Evolutionary conservation across 1,139 yeast genomes (phyloP).

Genomic region (Saccharomycopsis phalli): DNA sequence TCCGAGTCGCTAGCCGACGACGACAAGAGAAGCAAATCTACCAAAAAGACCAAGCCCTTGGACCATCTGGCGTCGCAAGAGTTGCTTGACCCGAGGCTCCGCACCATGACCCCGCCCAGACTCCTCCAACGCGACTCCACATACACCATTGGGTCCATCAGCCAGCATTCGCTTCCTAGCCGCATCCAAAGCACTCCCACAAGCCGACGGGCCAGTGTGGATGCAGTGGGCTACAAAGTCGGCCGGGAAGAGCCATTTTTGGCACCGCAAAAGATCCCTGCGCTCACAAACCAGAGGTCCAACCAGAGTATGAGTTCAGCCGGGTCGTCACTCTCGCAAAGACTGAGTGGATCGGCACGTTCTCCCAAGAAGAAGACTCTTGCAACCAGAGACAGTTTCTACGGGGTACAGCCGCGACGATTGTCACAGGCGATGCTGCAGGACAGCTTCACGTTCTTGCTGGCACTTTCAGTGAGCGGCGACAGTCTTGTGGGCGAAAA

Average conservation of each 20-base stretch:
- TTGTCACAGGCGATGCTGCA: too few relatives aligned
- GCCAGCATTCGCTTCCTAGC: neutral
- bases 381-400: too few relatives aligned
- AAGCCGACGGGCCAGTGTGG: constrained; percentile 3
- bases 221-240: too few relatives aligned
- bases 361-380: too few relatives aligned
- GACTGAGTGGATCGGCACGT: too few relatives aligned
- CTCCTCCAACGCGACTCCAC: neutral
- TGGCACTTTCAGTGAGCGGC: too few relatives aligned
- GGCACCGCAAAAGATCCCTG: neutral
- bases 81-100: neutral
- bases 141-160: too few relatives aligned
- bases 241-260: too few relatives aligned
- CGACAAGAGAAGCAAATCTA: neutral
- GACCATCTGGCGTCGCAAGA: constrained; percentile 1
- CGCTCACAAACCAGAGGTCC: neutral
- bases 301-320: constrained; percentile 1
- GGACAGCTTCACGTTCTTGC: too few relatives aligned
- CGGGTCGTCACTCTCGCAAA: too few relatives aligned
- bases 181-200: neutral
- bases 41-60: constrained; percentile 3
- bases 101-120: constrained; percentile 1
- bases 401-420: too few relatives aligned
- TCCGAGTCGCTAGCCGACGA: neutral
- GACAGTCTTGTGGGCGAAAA: too few relatives aligned